These are phyloP conservation scores for Tillandsia leiboldiana DNA, from an alignment of 176 grass and related monocot genomes.

Conservation along the genomic window DNA sequence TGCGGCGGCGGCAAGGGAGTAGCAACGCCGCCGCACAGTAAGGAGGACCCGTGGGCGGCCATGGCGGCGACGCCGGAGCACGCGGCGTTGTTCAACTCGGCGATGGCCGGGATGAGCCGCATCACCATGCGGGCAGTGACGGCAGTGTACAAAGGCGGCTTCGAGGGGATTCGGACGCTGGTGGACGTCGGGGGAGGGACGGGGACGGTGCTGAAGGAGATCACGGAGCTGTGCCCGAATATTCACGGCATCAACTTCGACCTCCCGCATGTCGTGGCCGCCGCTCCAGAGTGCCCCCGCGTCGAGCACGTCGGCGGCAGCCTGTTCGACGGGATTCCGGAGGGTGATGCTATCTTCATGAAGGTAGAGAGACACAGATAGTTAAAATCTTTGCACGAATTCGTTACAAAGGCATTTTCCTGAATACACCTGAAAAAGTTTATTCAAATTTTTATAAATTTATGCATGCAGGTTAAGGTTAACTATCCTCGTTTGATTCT, in stretches of 20 bases:
- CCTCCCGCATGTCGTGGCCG: slow-evolving; percentile 22
- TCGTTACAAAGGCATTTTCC: too few relatives aligned
- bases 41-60: too few relatives aligned
- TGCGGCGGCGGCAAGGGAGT: too few relatives aligned
- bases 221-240: neutral
- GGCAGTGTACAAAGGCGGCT: neutral
- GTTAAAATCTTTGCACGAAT: too few relatives aligned
- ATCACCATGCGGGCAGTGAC: too few relatives aligned
- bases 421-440: neutral
- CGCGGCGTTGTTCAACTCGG: too few relatives aligned
- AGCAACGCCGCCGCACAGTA: too few relatives aligned
- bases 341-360: slow-evolving; percentile 16
- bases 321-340: slow-evolving; percentile 23
- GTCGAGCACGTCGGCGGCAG: slow-evolving; percentile 23
- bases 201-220: slow-evolving; percentile 15
- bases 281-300: slow-evolving; percentile 17
- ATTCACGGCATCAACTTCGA: slow-evolving; percentile 28
- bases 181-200: slow-evolving; percentile 32
- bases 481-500: neutral
- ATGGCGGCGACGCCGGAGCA: too few relatives aligned
- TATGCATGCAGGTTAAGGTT: neutral
- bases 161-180: slow-evolving; percentile 14
- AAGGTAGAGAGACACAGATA: slow-evolving; percentile 6
- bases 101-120: too few relatives aligned
- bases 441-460: neutral